Percentiles rank a stretch among this genome's conserved stretches.
Conservation (phyloP, 2,329 filamentous ascomycete species). For the Arthrobotrys sphaeroides region DNA sequence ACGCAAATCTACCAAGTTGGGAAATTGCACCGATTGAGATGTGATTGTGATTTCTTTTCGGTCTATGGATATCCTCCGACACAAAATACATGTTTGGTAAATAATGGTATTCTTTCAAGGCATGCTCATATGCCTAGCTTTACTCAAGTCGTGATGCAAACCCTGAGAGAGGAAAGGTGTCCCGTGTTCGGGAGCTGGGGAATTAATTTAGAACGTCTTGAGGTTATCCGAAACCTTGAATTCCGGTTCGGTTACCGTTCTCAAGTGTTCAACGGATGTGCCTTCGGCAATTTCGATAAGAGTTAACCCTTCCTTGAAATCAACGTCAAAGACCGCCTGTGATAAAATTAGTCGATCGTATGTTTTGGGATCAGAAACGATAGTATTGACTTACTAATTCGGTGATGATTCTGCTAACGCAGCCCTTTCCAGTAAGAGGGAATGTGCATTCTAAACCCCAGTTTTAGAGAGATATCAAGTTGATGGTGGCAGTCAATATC, state of each 20-base stretch:
- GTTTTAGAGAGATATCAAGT: not conserved
- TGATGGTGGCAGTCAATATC: no score
- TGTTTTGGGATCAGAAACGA: not conserved
- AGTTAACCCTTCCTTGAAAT: conserved; percentile 71
- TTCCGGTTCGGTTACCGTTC: conserved; percentile 74
- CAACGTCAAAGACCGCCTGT: conserved; percentile 74
- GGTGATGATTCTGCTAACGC: conserved; percentile 77
- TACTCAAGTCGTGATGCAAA: not conserved
- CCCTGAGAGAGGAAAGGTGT: not conserved
- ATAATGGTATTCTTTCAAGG: not conserved
- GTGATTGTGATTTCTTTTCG: not conserved
- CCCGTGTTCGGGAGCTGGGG: not conserved
- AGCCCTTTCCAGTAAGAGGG: conserved; percentile 72
- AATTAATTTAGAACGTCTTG: conserved; percentile 64
- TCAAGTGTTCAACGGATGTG: conserved; percentile 74
- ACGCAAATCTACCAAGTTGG: not conserved
- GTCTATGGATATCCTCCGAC: conserved; percentile 7
- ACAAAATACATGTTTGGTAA: not conserved
- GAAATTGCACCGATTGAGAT: no score
- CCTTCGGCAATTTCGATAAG: conserved; percentile 77
- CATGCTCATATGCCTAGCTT: not conserved
- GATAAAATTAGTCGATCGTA: conserved; percentile 59
- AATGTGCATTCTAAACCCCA: conserved; percentile 66
- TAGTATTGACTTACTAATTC: conserved; percentile 70
- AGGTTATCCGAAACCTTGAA: conserved; percentile 72